phyloP scores from a whole-genome alignment of 1,284 basidiomycete genomes.

The Cerioporus squamosus region DNA sequence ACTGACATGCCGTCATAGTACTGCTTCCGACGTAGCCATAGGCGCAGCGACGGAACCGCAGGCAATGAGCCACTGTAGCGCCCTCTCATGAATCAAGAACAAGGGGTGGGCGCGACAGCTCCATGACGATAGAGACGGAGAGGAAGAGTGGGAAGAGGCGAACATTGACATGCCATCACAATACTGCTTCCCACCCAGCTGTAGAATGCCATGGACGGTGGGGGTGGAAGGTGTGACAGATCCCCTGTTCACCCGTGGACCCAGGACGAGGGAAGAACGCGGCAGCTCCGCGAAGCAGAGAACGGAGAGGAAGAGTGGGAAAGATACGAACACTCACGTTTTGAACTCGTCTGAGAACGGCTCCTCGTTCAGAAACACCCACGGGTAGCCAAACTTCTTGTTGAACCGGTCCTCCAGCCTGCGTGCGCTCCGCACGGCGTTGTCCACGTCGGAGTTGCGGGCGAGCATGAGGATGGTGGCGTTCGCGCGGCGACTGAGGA shows the following conservation, averaged over 20 bases:
- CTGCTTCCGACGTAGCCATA: no score
- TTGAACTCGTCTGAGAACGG: constrained; percentile 78
- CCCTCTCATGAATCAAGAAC: no score
- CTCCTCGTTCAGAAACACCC: constrained; percentile 79
- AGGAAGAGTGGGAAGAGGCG: no score
- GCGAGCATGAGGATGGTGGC: constrained; percentile 54
- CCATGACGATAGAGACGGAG: no score
- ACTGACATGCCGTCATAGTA: no score
- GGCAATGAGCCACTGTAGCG: no score
- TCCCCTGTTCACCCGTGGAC: no score
- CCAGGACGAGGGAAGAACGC: neutral
- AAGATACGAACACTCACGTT: constrained; percentile 34
- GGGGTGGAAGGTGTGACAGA: no score
- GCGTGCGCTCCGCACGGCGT: constrained; percentile 57
- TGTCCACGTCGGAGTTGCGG: constrained; percentile 68
- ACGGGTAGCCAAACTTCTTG: constrained; percentile 66
- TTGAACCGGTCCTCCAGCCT: constrained; percentile 72
- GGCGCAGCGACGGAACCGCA: no score
- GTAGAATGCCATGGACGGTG: neutral
- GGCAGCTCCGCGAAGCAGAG: neutral
- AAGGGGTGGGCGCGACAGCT: no score
- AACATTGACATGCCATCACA: no score
- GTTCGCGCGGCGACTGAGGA: constrained; percentile 29
- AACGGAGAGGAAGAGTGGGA: neutral
- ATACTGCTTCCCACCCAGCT: no score